These are phyloP conservation scores for Ogataea thermomethanolica DNA, from an alignment of 805 yeast species.

Conservation along the genomic window DNA sequence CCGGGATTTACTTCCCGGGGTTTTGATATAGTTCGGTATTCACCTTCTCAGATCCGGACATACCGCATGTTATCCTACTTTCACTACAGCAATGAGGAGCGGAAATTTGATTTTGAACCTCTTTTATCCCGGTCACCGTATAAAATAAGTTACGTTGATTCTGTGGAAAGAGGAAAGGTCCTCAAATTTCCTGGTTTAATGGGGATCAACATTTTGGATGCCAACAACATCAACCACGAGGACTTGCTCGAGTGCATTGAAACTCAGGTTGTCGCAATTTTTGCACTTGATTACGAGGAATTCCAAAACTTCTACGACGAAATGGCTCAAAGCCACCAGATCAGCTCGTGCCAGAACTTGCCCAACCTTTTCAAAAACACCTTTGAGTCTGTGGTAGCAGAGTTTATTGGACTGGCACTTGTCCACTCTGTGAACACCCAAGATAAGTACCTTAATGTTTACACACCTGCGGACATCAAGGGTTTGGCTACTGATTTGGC, in stretches of 20 bases:
- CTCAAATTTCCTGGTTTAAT: slow-evolving; percentile 31
- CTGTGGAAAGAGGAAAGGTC: neutral
- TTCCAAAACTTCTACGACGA: slow-evolving; percentile 15
- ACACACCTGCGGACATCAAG: slow-evolving; percentile 42
- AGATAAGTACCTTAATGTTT: slow-evolving; percentile 45
- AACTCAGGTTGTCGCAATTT: slow-evolving; percentile 40
- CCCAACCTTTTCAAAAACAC: slow-evolving; percentile 29
- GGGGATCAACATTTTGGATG: slow-evolving; percentile 36
- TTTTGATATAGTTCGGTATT: slow-evolving; percentile 31
- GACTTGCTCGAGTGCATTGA: slow-evolving; percentile 39
- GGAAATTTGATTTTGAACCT: slow-evolving; percentile 41
- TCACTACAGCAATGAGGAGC: slow-evolving; percentile 36
- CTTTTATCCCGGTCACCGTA: slow-evolving; percentile 39
- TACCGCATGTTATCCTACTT: slow-evolving; percentile 52
- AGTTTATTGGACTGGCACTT: slow-evolving; percentile 52
- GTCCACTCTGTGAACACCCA: slow-evolving; percentile 60
- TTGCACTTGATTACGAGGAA: slow-evolving; percentile 29
- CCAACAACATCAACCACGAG: slow-evolving; percentile 30
- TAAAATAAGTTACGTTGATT: slow-evolving; percentile 37
- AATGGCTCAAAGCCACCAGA: slow-evolving; percentile 9
- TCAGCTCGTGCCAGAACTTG: slow-evolving; percentile 4
- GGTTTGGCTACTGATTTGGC: slow-evolving; percentile 14
- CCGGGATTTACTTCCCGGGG: slow-evolving; percentile 34
- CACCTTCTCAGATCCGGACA: slow-evolving; percentile 50
- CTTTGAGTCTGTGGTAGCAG: slow-evolving; percentile 12